Evolutionary conservation across 805 yeast genomes (phyloP).

Genomic region (Clavispora phyllophila): DNA sequence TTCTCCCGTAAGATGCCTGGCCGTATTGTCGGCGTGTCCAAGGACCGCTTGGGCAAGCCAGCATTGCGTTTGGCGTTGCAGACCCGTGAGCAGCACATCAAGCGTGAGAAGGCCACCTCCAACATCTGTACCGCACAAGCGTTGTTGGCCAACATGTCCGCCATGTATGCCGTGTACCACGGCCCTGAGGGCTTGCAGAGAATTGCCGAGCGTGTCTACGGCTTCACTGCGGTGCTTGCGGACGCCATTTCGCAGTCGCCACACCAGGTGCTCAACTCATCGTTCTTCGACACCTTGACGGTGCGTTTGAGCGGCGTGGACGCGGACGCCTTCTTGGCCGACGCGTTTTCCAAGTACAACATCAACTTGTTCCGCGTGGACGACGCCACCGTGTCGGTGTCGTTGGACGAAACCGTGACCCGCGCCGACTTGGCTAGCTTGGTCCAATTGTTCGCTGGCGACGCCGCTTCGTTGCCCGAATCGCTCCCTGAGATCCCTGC

Average conservation of each 20-base stretch:
- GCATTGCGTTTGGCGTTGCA: constrained; percentile 92
- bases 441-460: constrained; percentile 54
- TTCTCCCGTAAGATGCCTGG: constrained; percentile 94
- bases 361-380: constrained; percentile 74
- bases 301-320: constrained; percentile 46
- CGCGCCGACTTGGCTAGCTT: constrained; percentile 55
- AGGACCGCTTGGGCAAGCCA: constrained; percentile 84
- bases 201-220: constrained; percentile 74
- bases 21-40: constrained; percentile 86
- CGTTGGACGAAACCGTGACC: constrained; percentile 86
- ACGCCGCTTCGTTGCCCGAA: constrained; percentile 11
- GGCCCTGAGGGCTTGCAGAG: constrained; percentile 81
- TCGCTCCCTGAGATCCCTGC: constrained; percentile 48
- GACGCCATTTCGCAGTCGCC: constrained; percentile 34
- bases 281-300: constrained; percentile 86
- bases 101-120: constrained; percentile 95
- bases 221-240: constrained; percentile 70
- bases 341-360: constrained; percentile 56
- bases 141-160: constrained; percentile 87
- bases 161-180: constrained; percentile 94
- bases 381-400: constrained; percentile 59
- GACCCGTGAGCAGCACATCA: constrained; percentile 97
- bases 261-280: constrained; percentile 51
- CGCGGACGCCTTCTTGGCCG: constrained; percentile 51
- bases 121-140: constrained; percentile 99